Evolutionary conservation across 345 rosid species (phyloP).

Genomic region (Citropsis articulata): DNA sequence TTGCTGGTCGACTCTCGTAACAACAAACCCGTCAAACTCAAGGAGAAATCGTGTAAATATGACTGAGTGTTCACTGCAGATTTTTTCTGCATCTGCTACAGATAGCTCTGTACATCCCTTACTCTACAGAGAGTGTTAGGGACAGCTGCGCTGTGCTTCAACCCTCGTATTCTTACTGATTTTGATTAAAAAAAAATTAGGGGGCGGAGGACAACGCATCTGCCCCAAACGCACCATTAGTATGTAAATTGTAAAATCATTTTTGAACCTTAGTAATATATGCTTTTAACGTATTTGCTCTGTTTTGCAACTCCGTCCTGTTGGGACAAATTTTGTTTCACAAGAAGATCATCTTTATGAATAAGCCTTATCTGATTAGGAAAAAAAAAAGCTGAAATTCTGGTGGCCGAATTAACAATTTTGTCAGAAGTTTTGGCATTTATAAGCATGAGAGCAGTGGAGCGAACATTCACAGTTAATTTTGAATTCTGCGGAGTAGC

Average conservation of each 20-base stretch:
- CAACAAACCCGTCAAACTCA: conserved; percentile 51
- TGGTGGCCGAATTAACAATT: background rate
- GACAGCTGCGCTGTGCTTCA: too few species aligned
- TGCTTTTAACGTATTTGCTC: background rate
- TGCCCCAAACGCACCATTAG: too few species aligned
- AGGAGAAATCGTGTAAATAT: conserved; percentile 33
- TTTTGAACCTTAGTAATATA: background rate
- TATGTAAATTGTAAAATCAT: background rate
- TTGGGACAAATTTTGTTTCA: background rate
- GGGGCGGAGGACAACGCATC: too few species aligned
- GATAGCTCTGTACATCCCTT: background rate
- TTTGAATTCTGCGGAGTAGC: background rate
- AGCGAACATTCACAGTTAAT: background rate
- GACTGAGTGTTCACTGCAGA: conserved; percentile 11
- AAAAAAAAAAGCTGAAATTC: too few species aligned
- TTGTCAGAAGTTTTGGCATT: background rate
- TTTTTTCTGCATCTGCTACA: background rate
- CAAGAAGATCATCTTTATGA: background rate
- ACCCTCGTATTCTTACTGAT: too few species aligned
- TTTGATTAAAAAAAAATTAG: too few species aligned
- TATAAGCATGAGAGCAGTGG: background rate
- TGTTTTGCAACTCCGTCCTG: background rate
- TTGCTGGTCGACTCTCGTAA: conserved; percentile 47
- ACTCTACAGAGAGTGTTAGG: too few species aligned
- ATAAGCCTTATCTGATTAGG: background rate